A percentile compares a stretch with the other conserved stretches of the same genome.
These are phyloP conservation scores for Aechmea fasciata DNA, from an alignment of 176 grass and related monocot species.

Conservation along the genomic window DNA sequence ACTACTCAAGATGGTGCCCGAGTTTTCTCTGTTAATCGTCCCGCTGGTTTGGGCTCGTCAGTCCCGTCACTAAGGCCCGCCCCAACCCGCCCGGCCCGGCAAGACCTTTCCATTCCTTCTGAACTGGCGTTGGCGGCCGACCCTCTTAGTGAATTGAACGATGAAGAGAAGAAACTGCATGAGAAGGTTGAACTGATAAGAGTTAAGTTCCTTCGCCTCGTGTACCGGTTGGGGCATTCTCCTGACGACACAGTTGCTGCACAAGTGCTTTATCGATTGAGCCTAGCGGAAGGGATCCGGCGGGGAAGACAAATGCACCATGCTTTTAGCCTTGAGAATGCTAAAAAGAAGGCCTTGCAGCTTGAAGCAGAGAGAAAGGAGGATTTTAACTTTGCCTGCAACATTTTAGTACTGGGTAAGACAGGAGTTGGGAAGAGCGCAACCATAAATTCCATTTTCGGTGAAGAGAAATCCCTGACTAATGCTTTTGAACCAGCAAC, in stretches of 20 bases:
- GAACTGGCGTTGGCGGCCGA: constrained; percentile 28
- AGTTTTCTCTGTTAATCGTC: constrained; percentile 58
- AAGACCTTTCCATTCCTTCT: constrained; percentile 9
- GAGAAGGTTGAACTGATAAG: constrained; percentile 48
- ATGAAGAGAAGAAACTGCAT: constrained; percentile 74
- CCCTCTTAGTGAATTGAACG: constrained; percentile 36
- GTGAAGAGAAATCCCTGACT: constrained; percentile 50
- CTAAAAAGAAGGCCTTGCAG: constrained; percentile 65
- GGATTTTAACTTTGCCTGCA: constrained; percentile 67
- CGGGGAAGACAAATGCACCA: constrained; percentile 36
- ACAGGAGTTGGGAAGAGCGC: constrained; percentile 87
- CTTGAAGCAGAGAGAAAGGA: constrained; percentile 53
- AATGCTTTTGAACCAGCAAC: constrained; percentile 65
- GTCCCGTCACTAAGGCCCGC: constrained; percentile 10
- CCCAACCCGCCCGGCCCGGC: not conserved
- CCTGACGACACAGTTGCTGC: constrained; percentile 44
- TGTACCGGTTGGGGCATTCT: constrained; percentile 55
- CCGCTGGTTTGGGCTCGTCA: constrained; percentile 65
- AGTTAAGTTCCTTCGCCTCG: constrained; percentile 58
- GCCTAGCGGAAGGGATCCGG: constrained; percentile 54
- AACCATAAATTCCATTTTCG: constrained; percentile 87
- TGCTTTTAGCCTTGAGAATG: constrained; percentile 43
- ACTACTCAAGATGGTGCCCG: constrained; percentile 48
- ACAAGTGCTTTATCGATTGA: constrained; percentile 60
- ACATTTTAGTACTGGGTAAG: constrained; percentile 83